Conservation (phyloP, 345 rosid species). For the Rhodamnia rubescens region DNA sequence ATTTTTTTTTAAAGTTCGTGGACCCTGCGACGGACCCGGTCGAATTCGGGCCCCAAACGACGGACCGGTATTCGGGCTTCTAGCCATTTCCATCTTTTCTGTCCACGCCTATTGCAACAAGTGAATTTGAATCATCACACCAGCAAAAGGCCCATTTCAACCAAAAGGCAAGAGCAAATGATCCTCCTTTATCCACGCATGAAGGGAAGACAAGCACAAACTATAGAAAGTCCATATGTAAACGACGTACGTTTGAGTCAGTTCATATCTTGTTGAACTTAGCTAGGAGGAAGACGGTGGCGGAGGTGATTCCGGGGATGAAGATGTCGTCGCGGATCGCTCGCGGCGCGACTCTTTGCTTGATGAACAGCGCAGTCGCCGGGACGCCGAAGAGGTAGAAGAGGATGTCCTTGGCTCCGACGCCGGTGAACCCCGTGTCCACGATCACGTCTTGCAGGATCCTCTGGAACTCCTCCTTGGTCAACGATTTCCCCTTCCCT, state of each 20-base stretch:
- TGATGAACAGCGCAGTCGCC: slow-evolving; percentile 34
- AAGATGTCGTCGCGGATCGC: slow-evolving; percentile 50
- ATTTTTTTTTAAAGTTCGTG: not conserved
- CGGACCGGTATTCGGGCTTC: not conserved
- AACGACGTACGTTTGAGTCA: not conserved
- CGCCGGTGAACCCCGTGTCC: slow-evolving; percentile 52
- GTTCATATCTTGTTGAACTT: slow-evolving; percentile 54
- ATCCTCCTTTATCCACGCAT: not conserved
- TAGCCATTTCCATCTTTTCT: not conserved
- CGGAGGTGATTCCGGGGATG: slow-evolving; percentile 67
- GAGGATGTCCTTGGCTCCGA: slow-evolving; percentile 54
- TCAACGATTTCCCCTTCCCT: slow-evolving; percentile 14
- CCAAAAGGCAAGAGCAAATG: not conserved
- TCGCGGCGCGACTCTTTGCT: slow-evolving; percentile 38
- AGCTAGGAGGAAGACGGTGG: slow-evolving; percentile 66
- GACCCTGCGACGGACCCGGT: not conserved
- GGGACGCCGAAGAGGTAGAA: slow-evolving; percentile 64
- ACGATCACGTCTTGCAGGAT: slow-evolving; percentile 46
- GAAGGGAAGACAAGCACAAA: not conserved
- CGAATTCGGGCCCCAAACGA: not conserved
- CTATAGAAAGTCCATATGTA: not conserved
- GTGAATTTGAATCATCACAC: not conserved
- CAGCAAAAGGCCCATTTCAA: not conserved
- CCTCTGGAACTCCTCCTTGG: slow-evolving; percentile 49
- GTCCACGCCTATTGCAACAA: not conserved